phyloP scores from a whole-genome alignment of 495 filamentous ascomycete genomes.

The Mycothermus thermophilus region DNA sequence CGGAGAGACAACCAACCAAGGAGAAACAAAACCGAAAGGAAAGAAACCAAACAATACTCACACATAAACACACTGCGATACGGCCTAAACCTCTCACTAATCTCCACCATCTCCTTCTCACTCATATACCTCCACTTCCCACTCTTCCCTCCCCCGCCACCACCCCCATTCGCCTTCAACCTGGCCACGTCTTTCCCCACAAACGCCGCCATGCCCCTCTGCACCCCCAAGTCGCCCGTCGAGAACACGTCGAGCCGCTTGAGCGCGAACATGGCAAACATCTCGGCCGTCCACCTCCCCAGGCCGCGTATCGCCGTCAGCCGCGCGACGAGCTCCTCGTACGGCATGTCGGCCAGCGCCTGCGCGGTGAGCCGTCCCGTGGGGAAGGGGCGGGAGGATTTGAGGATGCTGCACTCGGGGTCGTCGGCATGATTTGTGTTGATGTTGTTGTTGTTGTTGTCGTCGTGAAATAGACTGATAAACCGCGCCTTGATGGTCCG shows the following conservation, averaged over 20 bases:
- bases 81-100: conserved; percentile 65
- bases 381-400: conserved; percentile 72
- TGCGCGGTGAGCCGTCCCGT: conserved; percentile 57
- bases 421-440: conserved; percentile 8
- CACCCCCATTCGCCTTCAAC: conserved; percentile 68
- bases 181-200: conserved; percentile 69
- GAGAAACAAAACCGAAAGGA: no score
- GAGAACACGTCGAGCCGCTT: conserved; percentile 92
- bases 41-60: no score
- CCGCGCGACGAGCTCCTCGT: conserved; percentile 73
- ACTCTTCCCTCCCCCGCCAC: not conserved
- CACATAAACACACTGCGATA: conserved; percentile 60
- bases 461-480: conserved; percentile 52
- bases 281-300: conserved; percentile 86
- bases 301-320: conserved; percentile 78
- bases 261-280: conserved; percentile 87
- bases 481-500: conserved; percentile 78
- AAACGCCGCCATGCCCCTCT: conserved; percentile 86
- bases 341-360: conserved; percentile 59
- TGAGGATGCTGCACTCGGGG: not conserved
- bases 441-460: conserved; percentile 9
- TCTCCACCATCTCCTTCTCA: conserved; percentile 80
- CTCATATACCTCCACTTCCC: conserved; percentile 95
- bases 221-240: conserved; percentile 83
- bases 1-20: no score